Base-by-base conservation (phyloP, 768 basidiomycete genomes). In the Lentinula sp. region DNA sequence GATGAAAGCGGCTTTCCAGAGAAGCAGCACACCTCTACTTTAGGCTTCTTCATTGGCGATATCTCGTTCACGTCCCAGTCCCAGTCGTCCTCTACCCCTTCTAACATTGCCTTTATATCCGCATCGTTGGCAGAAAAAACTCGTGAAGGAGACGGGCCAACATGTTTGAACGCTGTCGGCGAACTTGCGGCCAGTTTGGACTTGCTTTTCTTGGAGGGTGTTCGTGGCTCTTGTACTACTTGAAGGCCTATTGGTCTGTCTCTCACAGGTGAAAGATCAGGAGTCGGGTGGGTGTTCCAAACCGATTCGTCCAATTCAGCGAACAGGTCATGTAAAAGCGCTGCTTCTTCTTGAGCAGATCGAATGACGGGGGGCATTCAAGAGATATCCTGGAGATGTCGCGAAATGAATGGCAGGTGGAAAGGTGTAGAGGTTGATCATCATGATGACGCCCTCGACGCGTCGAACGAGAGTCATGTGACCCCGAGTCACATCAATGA, bases 81-180 rank as follows among this genome's bases (percentile, higher is more conserved):
- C 85, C 88, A 88, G 41, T 80, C 75, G 66, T 88, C 88, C 1
- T 87, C 88, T 1, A 83, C 84, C 0, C 87, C 89, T 33, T 86
- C 81, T n/a, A 87, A 67, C 13, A 90, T 75, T 3, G 72, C 67
- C 2, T 72, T 68, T 35, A 87, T 65, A 62, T 87, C 82, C 23
- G 80, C 64, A 61, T 79, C 73, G 10, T 66, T 67, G 7, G 69
- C 69, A 3, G 71, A 59, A 48, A 69, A 68, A 5, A 69, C 43
- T 53, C 68, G 63, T 0, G 69, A 69, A 43, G 70, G 66, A 49
- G 66, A 63, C n/a, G 61, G 62, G 16, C 58, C 63, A 53, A 53
- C 57, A 16, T 55, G 50, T 28, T 54, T 61, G 5, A 52, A n/a
- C 57, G 43, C 49, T 64, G n/a, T 36, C 41, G 50, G 59, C 16